Evolutionary conservation across 2,329 filamentous ascomycete species (phyloP), one percentile per base, ranked within the genome.

Genomic region (Colletotrichum gigasporum): DNA sequence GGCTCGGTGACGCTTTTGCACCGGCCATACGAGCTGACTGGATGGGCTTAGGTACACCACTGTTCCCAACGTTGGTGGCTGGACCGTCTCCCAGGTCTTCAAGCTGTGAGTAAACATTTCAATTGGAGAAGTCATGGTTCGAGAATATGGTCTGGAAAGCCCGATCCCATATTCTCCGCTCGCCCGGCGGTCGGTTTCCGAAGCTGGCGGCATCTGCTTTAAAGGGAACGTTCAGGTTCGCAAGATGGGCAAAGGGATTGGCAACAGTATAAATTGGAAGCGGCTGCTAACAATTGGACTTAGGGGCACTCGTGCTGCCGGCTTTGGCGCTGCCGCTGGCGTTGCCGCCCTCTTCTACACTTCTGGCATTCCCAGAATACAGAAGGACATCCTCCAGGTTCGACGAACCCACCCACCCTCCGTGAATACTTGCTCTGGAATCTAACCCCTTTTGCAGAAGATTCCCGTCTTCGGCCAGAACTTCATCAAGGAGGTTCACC

Each of bases 321-420:
- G 81, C 57, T 88, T 87, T 72, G 87, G 86, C 63, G 87, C 79
- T 66, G 85, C 86, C 63, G 85, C 84, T 65, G 83, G 83, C 70
- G 81, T 87, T 68, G 85, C 79, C 68, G 79, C 87, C 67, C 82
- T 90, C 70, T 87, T 85, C 82, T 87, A 80, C 74, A 80, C 85
- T 68, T 89, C 87, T 39, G 87, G 88, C 69, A 84, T 90, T 50
- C 88, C 88, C 69, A 83, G 81, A 74, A 79, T 90, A 69, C 80
- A 87, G 76, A 74, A 73, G 48, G 88, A 91, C 71, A 80, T 91
- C 68, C 82, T 90, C 68, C 77, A 82, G 75, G 86, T 87, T 78
- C 61, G 80, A 52, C 28, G 18, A 3, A 30, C 11, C n/a, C 6
- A 22, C 12, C 24, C 54, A 6, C 5, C 1, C 44, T 0, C 0